Conservation (phyloP, 345 rosid genomes). For the Angophora floribunda region DNA sequence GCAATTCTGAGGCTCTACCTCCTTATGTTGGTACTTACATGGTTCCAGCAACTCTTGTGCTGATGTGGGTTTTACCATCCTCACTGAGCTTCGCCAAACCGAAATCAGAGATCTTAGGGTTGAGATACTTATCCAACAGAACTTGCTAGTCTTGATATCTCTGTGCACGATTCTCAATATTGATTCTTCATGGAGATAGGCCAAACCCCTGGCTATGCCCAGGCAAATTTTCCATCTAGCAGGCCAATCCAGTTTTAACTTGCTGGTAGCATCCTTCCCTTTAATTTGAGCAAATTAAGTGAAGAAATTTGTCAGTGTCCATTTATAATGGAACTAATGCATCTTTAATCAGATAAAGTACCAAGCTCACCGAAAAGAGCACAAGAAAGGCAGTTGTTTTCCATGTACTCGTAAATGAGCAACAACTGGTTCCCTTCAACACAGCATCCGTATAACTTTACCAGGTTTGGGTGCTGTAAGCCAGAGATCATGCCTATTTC, state of each 20-base stretch:
- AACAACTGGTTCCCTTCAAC: conserved; percentile 66
- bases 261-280: conserved; percentile 40
- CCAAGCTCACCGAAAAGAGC: conserved; percentile 47
- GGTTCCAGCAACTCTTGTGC: conserved; percentile 86
- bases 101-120: conserved; percentile 87
- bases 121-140: conserved; percentile 71
- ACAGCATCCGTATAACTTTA: conserved; percentile 65
- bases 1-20: not conserved
- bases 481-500: conserved; percentile 81
- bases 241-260: conserved; percentile 63
- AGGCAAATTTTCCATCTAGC: conserved; percentile 59
- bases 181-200: conserved; percentile 81
- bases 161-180: conserved; percentile 82
- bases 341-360: not conserved
- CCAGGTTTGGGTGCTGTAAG: conserved; percentile 75
- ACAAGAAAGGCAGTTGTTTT: conserved; percentile 59
- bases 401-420: conserved; percentile 68
- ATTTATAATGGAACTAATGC: not conserved
- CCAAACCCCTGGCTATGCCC: conserved; percentile 72
- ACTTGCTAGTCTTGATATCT: conserved; percentile 94
- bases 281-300: not conserved
- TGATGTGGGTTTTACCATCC: conserved; percentile 77
- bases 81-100: conserved; percentile 86
- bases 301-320: not conserved
- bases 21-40: conserved; percentile 32